Conservation (phyloP, 2,329 filamentous ascomycete species). For the Trichocomaceae sp. region DNA sequence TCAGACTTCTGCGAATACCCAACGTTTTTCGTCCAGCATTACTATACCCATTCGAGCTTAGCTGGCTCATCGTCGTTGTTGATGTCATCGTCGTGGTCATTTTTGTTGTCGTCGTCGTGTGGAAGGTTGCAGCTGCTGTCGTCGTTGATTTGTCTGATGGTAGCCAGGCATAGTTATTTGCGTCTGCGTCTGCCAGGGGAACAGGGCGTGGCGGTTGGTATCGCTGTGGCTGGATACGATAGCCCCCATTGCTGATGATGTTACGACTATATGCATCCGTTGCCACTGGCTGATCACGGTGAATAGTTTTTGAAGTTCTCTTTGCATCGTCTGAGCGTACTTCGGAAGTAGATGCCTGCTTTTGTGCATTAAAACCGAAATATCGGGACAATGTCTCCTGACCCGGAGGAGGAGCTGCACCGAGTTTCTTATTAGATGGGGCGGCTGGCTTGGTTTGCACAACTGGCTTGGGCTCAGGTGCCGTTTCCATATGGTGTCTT, state of each 20-base stretch:
- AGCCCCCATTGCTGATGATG: conserved; percentile 13
- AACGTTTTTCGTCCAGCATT: conserved; percentile 30
- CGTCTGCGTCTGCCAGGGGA: conserved; percentile 24
- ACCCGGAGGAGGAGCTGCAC: conserved; percentile 28
- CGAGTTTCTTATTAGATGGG: conserved; percentile 16
- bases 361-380: conserved; percentile 34
- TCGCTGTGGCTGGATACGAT: conserved; percentile 28
- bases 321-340: background rate
- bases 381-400: conserved; percentile 50
- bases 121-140: conserved; percentile 27
- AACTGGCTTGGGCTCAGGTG: conserved; percentile 1
- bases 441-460: background rate
- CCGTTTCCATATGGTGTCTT: conserved; percentile 45
- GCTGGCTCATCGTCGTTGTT: conserved; percentile 7
- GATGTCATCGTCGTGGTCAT: conserved; percentile 32
- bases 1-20: conserved; percentile 37
- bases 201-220: conserved; percentile 27
- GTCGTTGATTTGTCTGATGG: conserved; percentile 14
- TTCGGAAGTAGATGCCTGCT: conserved; percentile 7
- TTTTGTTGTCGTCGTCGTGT: conserved; percentile 38
- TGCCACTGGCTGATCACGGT: background rate
- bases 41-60: background rate
- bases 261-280: conserved; percentile 18
- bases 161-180: conserved; percentile 30
- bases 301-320: background rate